Percentiles rank a stretch among this genome's conserved stretches.
phyloP scores from a whole-genome alignment of 1,284 basidiomycete genomes.

The Marasmius tenuissimus region DNA sequence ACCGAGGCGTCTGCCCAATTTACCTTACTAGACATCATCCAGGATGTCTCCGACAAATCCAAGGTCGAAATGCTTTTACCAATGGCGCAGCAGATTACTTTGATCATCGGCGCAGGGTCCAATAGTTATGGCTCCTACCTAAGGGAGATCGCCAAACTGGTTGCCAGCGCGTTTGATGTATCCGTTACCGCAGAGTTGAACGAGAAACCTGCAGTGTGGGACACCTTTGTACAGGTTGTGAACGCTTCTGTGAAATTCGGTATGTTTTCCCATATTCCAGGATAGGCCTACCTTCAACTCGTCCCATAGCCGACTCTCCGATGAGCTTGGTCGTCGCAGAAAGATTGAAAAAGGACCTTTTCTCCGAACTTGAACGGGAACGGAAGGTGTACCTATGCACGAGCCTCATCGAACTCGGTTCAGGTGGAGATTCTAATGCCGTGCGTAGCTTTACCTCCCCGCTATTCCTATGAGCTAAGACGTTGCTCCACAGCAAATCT shows the following conservation, averaged over 20 bases:
- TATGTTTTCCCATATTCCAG: background rate
- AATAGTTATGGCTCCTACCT: conserved; percentile 25
- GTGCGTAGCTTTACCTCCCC: background rate
- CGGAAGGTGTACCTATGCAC: conserved; percentile 57
- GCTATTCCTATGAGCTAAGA: background rate
- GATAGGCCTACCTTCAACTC: background rate
- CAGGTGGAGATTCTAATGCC: conserved; percentile 31
- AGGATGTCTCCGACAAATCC: conserved; percentile 58
- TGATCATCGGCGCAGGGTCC: conserved; percentile 21
- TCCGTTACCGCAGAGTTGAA: conserved; percentile 20
- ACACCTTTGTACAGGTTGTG: conserved; percentile 3
- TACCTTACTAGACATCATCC: conserved; percentile 60
- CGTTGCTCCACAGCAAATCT: conserved; percentile 37
- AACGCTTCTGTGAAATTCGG: conserved; percentile 4
- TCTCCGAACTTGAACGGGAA: conserved; percentile 47
- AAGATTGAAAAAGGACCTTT: conserved; percentile 53
- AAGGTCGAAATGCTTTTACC: conserved; percentile 70
- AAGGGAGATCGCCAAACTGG: conserved; percentile 46
- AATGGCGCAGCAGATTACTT: conserved; percentile 47
- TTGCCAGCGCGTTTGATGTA: conserved; percentile 57
- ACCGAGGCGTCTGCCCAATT: conserved; percentile 49
- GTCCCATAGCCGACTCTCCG: background rate
- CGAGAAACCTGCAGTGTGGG: conserved; percentile 10
- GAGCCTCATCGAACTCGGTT: conserved; percentile 50
- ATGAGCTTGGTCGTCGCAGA: conserved; percentile 18